Evolutionary conservation across 2,329 filamentous ascomycete genomes (phyloP).

Genomic region (Arachnomyces sp.): DNA sequence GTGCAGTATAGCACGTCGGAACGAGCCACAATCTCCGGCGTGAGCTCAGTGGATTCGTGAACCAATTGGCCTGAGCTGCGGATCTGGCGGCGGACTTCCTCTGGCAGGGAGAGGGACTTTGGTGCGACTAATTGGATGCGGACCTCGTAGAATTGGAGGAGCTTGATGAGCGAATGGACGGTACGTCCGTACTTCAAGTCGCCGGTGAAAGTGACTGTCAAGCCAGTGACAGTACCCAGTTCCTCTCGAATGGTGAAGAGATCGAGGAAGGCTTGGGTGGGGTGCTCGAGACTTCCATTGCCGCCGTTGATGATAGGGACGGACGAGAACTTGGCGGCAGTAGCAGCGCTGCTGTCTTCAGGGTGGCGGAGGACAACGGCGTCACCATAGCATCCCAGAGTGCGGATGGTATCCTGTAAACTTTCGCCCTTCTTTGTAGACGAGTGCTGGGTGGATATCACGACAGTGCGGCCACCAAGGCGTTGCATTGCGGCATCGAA

Average conservation of each 20-base stretch:
- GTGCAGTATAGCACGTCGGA: slow-evolving; percentile 97
- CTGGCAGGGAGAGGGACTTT: slow-evolving; percentile 65
- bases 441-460: slow-evolving; percentile 72
- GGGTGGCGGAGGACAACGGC: slow-evolving; percentile 95
- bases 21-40: slow-evolving; percentile 72
- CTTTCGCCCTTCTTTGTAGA: slow-evolving; percentile 92
- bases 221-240: slow-evolving; percentile 84
- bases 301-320: slow-evolving; percentile 96
- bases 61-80: slow-evolving; percentile 66
- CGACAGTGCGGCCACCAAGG: slow-evolving; percentile 77
- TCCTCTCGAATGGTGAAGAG: slow-evolving; percentile 98
- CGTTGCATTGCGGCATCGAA: slow-evolving; percentile 99
- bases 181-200: slow-evolving; percentile 89
- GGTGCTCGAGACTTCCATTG: slow-evolving; percentile 92
- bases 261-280: slow-evolving; percentile 93
- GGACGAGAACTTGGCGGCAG: slow-evolving; percentile 76
- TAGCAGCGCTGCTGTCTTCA: slow-evolving; percentile 67
- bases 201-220: slow-evolving; percentile 93
- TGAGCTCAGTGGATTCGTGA: slow-evolving; percentile 67
- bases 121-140: slow-evolving; percentile 87
- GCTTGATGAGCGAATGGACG: slow-evolving; percentile 88
- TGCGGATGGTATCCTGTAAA: slow-evolving; percentile 86
- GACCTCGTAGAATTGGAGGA: slow-evolving; percentile 93
- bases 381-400: slow-evolving; percentile 87
- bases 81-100: slow-evolving; percentile 64